Percentiles rank a stretch among this genome's conserved stretches.
Conservation (phyloP, 306 rosid genomes). For the Mimosa pudica region DNA sequence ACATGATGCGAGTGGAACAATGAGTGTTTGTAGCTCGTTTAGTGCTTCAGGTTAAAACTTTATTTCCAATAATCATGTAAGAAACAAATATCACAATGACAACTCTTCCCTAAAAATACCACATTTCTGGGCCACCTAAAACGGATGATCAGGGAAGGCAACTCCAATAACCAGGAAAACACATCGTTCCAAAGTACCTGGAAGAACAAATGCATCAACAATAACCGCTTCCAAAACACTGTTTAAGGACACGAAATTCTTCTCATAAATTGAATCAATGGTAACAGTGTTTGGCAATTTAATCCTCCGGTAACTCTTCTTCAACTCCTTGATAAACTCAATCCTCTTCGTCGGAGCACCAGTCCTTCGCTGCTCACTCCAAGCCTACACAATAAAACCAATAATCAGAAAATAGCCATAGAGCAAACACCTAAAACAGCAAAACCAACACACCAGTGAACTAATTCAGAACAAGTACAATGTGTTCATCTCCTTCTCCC, state of each 20-base stretch:
- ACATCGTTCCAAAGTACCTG: slow-evolving; percentile 53
- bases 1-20: not conserved
- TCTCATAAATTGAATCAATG: slow-evolving; percentile 79
- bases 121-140: not conserved
- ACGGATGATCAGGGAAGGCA: not conserved
- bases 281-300: slow-evolving; percentile 81
- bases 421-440: not conserved
- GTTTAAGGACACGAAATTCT: slow-evolving; percentile 72
- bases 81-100: not conserved
- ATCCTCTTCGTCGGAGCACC: slow-evolving; percentile 76
- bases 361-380: slow-evolving; percentile 74
- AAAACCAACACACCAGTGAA: not conserved
- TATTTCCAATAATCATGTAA: not conserved
- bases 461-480: not conserved
- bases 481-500: not conserved
- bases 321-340: slow-evolving; percentile 56
- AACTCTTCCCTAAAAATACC: not conserved
- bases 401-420: not conserved
- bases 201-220: slow-evolving; percentile 72
- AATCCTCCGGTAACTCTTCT: slow-evolving; percentile 55
- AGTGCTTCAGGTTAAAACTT: not conserved
- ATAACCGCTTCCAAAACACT: slow-evolving; percentile 76
- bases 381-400: slow-evolving; percentile 58
- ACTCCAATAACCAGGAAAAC: not conserved
- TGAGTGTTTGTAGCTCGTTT: not conserved